These are phyloP conservation scores for Paramecium bursaria DNA, from an alignment of 73 alveolate species.

Conservation along the genomic window DNA sequence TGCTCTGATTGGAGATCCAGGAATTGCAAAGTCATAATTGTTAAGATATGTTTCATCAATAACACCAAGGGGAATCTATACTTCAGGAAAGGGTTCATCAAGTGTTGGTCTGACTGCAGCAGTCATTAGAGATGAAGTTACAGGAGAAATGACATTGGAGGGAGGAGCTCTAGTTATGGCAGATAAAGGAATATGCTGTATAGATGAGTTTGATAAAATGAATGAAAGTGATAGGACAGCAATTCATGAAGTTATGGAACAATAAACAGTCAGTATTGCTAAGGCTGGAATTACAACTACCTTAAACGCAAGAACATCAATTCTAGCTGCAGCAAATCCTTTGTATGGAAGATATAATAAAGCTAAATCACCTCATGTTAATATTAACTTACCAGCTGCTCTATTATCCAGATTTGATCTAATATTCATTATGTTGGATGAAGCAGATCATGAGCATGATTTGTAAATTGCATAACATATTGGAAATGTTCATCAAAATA, in stretches of 20 bases:
- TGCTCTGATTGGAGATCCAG: conserved; percentile 99
- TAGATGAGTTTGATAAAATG: conserved; percentile 99
- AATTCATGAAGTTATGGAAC: conserved; percentile 99
- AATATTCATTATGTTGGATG: conserved; percentile 91
- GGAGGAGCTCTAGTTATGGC: conserved; percentile 99
- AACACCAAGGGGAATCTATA: conserved; percentile 98
- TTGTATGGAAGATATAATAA: conserved; percentile 94
- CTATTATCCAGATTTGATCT: conserved; percentile 97
- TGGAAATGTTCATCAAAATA: conserved; percentile 70
- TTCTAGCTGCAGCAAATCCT: conserved; percentile 99
- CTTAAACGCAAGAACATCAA: conserved; percentile 95
- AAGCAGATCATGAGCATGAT: conserved; percentile 87
- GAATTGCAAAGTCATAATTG: conserved; percentile 96
- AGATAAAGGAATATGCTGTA: conserved; percentile 98
- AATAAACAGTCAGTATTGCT: conserved; percentile 98
- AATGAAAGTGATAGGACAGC: conserved; percentile 94
- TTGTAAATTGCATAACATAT: conserved; percentile 79
- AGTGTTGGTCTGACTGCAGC: conserved; percentile 99
- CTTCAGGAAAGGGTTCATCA: conserved; percentile 99
- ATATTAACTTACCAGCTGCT: conserved; percentile 98
- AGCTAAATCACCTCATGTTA: conserved; percentile 88
- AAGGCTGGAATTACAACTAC: conserved; percentile 98
- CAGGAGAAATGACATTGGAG: conserved; percentile 94
- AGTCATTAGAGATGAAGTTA: conserved; percentile 87
- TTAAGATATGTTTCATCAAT: conserved; percentile 91